A percentile compares a stretch with the other conserved stretches of the same genome.
These are phyloP conservation scores for Tarenaya hassleriana DNA, from an alignment of 345 rosid species.

Conservation along the genomic window DNA sequence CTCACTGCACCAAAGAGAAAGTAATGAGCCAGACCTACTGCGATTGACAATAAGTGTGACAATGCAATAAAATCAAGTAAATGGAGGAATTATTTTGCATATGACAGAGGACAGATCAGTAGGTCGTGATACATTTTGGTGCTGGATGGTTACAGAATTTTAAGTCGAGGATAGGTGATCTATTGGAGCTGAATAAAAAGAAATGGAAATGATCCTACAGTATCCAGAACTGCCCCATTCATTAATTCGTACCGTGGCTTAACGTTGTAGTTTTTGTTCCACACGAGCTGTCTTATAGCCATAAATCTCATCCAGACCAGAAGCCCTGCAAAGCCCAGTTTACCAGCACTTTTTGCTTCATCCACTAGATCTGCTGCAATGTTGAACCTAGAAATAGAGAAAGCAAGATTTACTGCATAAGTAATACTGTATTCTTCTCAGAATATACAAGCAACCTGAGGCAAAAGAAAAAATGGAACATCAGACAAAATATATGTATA, in stretches of 20 bases:
- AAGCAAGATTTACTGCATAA: conserved; percentile 1
- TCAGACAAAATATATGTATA: conserved; percentile 1
- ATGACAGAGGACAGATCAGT: conserved; percentile 6
- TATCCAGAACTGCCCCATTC: conserved; percentile 17
- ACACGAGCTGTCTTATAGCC: conserved; percentile 97
- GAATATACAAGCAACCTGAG: conserved; percentile 12
- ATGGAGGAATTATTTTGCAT: conserved; percentile 5
- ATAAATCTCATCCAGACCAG: conserved; percentile 99
- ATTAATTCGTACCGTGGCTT: conserved; percentile 74
- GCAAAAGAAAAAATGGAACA: conserved; percentile 11
- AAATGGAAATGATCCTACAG: conserved; percentile 1
- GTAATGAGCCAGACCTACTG: neutral
- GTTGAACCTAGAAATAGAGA: conserved; percentile 53
- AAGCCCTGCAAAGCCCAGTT: conserved; percentile 77
- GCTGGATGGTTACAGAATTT: neutral
- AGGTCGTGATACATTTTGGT: conserved; percentile 10
- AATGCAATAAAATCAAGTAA: conserved; percentile 1
- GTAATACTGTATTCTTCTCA: neutral
- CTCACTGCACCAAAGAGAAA: conserved; percentile 52
- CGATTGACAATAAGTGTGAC: conserved; percentile 2
- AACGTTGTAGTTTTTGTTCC: conserved; percentile 99
- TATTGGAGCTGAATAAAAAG: conserved; percentile 7
- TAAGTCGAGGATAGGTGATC: neutral
- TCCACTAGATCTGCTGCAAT: conserved; percentile 86
- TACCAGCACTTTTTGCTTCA: conserved; percentile 71